Evolutionary conservation across 2,329 filamentous ascomycete species (phyloP).

Genomic region (Mycosphaerelloides madeirae): DNA sequence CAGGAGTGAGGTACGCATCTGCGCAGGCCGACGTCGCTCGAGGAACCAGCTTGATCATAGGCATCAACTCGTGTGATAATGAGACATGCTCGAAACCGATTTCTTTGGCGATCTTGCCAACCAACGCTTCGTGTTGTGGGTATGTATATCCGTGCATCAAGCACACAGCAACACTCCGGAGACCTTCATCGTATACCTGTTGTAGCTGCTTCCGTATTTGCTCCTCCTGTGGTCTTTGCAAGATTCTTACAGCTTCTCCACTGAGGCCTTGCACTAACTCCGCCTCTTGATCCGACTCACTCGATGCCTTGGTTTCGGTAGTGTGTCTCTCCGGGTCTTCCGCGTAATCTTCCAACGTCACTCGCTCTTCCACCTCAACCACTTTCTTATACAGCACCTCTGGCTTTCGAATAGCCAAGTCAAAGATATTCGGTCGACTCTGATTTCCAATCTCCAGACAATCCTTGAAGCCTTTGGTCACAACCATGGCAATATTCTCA

Average conservation of each 20-base stretch:
- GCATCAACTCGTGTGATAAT: conserved; percentile 75
- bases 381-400: conserved; percentile 82
- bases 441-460: conserved; percentile 88
- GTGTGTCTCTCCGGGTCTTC: conserved; percentile 69
- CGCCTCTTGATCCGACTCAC: conserved; percentile 41
- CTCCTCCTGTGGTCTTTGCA: conserved; percentile 57
- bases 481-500: conserved; percentile 79
- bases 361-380: conserved; percentile 84
- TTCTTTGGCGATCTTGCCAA: conserved; percentile 70
- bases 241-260: conserved; percentile 68
- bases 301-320: conserved; percentile 52
- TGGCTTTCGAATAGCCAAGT: conserved; percentile 79
- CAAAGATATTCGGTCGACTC: conserved; percentile 83
- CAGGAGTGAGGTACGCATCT: conserved; percentile 74
- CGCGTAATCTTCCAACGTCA: conserved; percentile 86
- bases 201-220: conserved; percentile 58
- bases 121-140: conserved; percentile 73
- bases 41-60: conserved; percentile 79
- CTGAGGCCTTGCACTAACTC: conserved; percentile 67
- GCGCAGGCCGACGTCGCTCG: conserved; percentile 72
- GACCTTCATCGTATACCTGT: conserved; percentile 63
- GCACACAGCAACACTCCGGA: conserved; percentile 80
- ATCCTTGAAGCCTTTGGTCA: conserved; percentile 83
- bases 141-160: conserved; percentile 92
- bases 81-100: conserved; percentile 82